Conservation (phyloP, 768 basidiomycete species). For the Tulasnella sp. region DNA sequence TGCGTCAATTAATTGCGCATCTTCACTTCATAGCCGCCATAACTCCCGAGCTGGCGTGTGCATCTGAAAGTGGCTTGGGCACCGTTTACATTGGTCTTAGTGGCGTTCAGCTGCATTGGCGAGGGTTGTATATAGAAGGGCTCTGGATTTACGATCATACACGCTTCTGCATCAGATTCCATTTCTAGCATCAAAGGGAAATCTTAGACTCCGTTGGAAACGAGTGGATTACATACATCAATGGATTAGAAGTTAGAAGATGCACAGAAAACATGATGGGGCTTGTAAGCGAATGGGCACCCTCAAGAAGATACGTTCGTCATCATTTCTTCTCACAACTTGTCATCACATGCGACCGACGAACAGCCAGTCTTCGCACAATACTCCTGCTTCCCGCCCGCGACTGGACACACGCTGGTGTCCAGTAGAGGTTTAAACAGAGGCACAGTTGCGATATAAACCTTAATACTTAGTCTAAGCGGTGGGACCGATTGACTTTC, state of each 20-base stretch:
- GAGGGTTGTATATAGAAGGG: background rate
- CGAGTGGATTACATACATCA: background rate
- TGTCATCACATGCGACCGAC: background rate
- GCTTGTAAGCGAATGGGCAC: background rate
- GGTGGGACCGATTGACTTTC: background rate
- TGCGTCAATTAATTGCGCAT: background rate
- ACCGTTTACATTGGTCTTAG: background rate
- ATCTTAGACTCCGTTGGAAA: conserved; percentile 1
- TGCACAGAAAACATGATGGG: background rate
- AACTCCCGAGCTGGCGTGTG: background rate
- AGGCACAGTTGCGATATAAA: background rate
- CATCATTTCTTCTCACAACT: background rate
- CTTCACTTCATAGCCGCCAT: background rate
- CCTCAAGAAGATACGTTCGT: background rate
- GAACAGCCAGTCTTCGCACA: background rate
- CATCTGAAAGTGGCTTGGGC: background rate
- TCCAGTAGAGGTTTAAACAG: background rate
- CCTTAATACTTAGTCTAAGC: background rate
- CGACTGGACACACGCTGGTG: background rate
- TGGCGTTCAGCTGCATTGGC: background rate
- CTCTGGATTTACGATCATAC: background rate
- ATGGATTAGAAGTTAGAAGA: background rate
- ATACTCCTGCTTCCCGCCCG: background rate
- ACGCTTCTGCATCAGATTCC: background rate
- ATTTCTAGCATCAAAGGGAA: background rate